Conservation (phyloP, 2,329 filamentous ascomycete species). For the Penicillium brevicompactum region DNA sequence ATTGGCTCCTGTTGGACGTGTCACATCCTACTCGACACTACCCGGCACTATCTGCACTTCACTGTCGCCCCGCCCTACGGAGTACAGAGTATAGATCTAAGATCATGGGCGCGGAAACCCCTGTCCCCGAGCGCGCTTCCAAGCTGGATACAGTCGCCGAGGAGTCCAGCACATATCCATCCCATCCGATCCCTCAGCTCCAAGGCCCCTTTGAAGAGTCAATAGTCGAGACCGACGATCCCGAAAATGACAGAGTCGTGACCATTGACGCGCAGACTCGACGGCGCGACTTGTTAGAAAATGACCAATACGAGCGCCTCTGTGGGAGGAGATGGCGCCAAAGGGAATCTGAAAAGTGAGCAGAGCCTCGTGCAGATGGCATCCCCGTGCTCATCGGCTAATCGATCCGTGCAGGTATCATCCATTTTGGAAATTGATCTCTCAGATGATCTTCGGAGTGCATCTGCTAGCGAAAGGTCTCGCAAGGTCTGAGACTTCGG, state of each 20-base stretch:
- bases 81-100: not conserved
- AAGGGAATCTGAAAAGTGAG: constrained; percentile 63
- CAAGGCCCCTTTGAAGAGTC: constrained; percentile 51
- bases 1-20: not conserved
- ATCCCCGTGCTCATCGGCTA: not conserved
- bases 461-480: constrained; percentile 82
- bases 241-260: constrained; percentile 31
- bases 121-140: not conserved
- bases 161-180: constrained; percentile 25
- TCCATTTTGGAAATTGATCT: constrained; percentile 83
- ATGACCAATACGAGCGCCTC: constrained; percentile 67
- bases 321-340: constrained; percentile 77
- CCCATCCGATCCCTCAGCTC: constrained; percentile 45
- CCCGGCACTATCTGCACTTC: too few species aligned
- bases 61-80: not conserved
- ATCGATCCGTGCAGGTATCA: constrained; percentile 61
- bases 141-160: constrained; percentile 1
- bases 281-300: constrained; percentile 68
- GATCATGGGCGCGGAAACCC: not conserved
- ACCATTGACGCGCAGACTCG: constrained; percentile 50
- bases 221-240: constrained; percentile 37
- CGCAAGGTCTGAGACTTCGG: constrained; percentile 85
- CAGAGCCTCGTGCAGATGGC: not conserved
- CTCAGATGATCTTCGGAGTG: constrained; percentile 91
- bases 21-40: not conserved